Evolutionary conservation across 2,329 filamentous ascomycete species (phyloP), one percentile per base, ranked within the genome.

Genomic region (Claviceps capensis): DNA sequence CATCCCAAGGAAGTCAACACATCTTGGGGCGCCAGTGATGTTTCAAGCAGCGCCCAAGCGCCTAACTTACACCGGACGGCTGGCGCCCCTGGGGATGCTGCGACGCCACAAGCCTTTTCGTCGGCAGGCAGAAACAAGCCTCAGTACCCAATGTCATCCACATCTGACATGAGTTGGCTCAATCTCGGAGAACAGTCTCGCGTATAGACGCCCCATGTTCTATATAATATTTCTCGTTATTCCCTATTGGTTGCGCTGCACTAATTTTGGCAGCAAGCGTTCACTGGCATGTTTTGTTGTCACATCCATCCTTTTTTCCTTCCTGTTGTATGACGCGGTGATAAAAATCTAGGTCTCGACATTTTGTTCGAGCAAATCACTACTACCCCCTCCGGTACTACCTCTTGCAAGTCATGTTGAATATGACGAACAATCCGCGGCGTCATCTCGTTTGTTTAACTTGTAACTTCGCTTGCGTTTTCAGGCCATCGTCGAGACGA

Each of bases 151-250:
- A 73, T 69, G 66, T 71, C 76, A 47, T 64, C 72, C 26, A 71
- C 70, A 6, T 76, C 75, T 49, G 86, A 89, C 64, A 86, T 89
- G 83, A 87, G 83, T 67, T 90, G 86, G 86, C 68, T 90, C 56
- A 88, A 89, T 61, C 72, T 89, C 17, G 82, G 81, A 47, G 76
- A 77, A 40, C 62, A 65, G 40, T 56, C 61, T 43, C 63, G 60
- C 54, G 47, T 52, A 41, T 54, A 50, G 38, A 30, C 30, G 40
- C 16, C 4, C 23, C 9, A 7, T 22, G 23, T 22, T 34, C 30
- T 34, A 11, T 11, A 34, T 11, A 11, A 34, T 34, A 34, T 43
- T 44, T 44, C 6, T 44, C 6, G 2, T 44, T 23, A 2, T 42
- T 17, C n/a, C 7, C 16, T 14, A 23, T 43, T 14, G 1, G 41